Conservation (phyloP, 805 yeast species). For the Kurtzmaniella cleridarum region DNA sequence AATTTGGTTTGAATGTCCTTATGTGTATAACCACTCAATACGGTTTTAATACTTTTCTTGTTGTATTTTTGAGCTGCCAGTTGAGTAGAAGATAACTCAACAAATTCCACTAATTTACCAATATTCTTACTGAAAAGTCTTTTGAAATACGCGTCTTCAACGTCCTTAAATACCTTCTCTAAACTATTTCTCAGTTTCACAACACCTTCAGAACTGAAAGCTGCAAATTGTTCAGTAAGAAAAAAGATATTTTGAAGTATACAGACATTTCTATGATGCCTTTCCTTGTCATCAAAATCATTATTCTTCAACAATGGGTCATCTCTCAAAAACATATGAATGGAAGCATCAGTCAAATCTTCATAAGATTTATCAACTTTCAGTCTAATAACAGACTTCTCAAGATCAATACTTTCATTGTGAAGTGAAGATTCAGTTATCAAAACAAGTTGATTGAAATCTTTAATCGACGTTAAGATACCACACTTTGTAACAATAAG, state of each 20-base stretch:
- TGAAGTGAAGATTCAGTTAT: conserved; percentile 30
- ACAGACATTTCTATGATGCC: conserved; percentile 35
- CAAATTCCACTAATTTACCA: conserved; percentile 64
- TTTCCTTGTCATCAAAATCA: conserved; percentile 40
- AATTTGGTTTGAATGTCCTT: conserved; percentile 54
- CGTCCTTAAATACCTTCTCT: conserved; percentile 21
- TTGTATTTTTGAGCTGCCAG: conserved; percentile 57
- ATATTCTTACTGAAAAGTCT: conserved; percentile 41
- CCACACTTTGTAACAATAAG: conserved; percentile 33
- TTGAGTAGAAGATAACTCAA: conserved; percentile 55
- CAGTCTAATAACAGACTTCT: conserved; percentile 13
- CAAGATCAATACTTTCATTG: conserved; percentile 12
- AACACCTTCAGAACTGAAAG: conserved; percentile 18
- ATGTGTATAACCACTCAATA: conserved; percentile 52
- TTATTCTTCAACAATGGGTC: conserved; percentile 40
- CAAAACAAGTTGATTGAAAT: conserved; percentile 26
- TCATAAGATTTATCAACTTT: conserved; percentile 27
- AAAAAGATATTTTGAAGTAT: conserved; percentile 35
- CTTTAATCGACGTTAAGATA: conserved; percentile 27
- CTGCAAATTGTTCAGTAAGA: conserved; percentile 27
- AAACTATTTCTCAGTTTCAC: conserved; percentile 19
- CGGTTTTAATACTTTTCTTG: conserved; percentile 50
- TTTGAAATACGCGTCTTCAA: conserved; percentile 28
- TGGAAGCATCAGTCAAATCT: conserved; percentile 27
- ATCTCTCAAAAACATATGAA: conserved; percentile 32